Base-by-base conservation (phyloP, 2,329 filamentous ascomycete species). In the Colletotrichum horii region DNA sequence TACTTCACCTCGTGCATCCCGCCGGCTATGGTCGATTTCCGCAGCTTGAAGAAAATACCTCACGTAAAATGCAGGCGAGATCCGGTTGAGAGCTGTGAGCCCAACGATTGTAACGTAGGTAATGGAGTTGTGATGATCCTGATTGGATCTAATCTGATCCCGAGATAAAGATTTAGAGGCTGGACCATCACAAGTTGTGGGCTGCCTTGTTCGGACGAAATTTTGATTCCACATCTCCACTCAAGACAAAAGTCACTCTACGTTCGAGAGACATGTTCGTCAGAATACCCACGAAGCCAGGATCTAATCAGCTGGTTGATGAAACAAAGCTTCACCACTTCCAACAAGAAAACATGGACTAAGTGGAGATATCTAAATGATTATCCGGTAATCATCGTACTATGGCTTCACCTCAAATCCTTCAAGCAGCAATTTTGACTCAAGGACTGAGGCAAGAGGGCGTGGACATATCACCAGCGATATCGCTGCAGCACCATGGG, bases 131-230 rank as follows among this genome's bases (percentile, higher is more conserved):
- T 26, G 36, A 38, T 65, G 26, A 15, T 24, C 28, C 16, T 55
- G 60, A 65, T 64, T 70, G 68, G 68, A 70, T 70, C 58, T 70
- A 52, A 70, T 70, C 68, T 62, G 68, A 70, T 65, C 38, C 30
- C 19, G 5, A 65, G 68, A 65, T 65, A 64, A 65, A 48, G n/a
- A 24, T 7, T 34, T 55, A 11, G 28, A 26, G 11, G 22, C 28
- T 56, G 43, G 28, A 56, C 16, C 64, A 55, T 22, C 38, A 30
- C 0, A 32, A 19, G 16, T 8, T 36, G 28, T 34, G 19, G 43
- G 8, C 64, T 11, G 32, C 12, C 24, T 32, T 8, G 2, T 58
- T 58, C 26, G 43, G 43, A 48, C 43, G 43, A 48, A 8, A 6
- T 22, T 48, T 48, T 22, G 6, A 48, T 48, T 48, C n/a, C 43